A percentile compares a stretch with the other conserved stretches of the same genome.
phyloP scores from a whole-genome alignment of 176 grass and related monocot genomes.

The Hyparrhenia diplandra region DNA sequence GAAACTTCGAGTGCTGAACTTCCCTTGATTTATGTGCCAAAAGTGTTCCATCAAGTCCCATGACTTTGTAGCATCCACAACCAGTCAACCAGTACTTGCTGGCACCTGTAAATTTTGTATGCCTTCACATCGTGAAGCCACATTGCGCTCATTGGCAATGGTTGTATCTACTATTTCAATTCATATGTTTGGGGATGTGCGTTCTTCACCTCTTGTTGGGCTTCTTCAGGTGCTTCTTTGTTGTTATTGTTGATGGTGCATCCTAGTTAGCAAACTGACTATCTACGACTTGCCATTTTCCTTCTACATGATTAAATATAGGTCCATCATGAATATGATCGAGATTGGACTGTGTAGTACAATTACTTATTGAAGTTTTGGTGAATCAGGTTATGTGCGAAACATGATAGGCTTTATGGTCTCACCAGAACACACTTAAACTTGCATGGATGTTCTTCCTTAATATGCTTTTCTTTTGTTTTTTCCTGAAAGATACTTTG shows the following conservation, averaged over 20 bases:
- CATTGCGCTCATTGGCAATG: slow-evolving; percentile 90
- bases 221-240: slow-evolving; percentile 65
- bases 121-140: slow-evolving; percentile 87
- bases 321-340: not conserved
- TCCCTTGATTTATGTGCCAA: too few species aligned
- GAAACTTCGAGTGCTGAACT: too few species aligned
- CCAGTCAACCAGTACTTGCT: too few species aligned
- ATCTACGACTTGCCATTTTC: not conserved
- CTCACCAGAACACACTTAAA: not conserved
- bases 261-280: not conserved
- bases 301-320: not conserved
- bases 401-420: not conserved
- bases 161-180: slow-evolving; percentile 96
- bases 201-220: slow-evolving; percentile 93
- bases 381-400: not conserved
- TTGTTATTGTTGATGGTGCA: not conserved
- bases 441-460: not conserved
- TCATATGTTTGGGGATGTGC: slow-evolving; percentile 98
- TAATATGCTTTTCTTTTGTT: slow-evolving; percentile 13
- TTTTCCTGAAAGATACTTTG: not conserved
- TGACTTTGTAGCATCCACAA: too few species aligned
- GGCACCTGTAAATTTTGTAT: slow-evolving; percentile 97
- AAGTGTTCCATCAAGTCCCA: too few species aligned
- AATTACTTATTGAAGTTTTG: not conserved
- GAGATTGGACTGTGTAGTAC: not conserved